A percentile compares a stretch with the other conserved stretches of the same genome.
phyloP scores from a whole-genome alignment of 192 early-diverging fungal genomes.

The Rhizoclosmatium globosum region DNA sequence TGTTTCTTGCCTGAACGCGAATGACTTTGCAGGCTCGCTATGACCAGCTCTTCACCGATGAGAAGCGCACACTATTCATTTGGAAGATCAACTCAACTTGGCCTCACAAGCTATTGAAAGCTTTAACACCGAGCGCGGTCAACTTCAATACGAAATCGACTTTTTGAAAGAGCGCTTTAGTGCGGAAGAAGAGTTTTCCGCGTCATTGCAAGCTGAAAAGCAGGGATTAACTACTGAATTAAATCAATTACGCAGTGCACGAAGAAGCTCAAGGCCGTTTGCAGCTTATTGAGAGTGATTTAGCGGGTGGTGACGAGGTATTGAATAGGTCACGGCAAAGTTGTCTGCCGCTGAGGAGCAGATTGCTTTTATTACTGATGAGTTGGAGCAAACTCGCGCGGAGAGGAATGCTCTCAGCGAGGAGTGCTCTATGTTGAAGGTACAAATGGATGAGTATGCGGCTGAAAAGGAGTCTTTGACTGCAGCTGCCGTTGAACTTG shows the following conservation, averaged over 20 bases:
- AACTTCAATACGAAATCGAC: constrained; percentile 34
- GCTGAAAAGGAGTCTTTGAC: neutral
- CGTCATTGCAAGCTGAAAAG: constrained; percentile 7
- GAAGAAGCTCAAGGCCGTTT: neutral
- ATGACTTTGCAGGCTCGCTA: constrained; percentile 4
- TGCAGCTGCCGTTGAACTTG: neutral
- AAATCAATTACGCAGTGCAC: neutral
- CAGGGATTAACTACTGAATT: neutral
- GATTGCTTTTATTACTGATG: neutral
- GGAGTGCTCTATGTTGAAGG: neutral
- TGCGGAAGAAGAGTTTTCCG: constrained; percentile 28
- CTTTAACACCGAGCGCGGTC: constrained; percentile 9
- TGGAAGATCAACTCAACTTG: constrained; percentile 26
- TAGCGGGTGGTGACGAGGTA: constrained; percentile 10
- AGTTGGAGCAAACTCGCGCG: neutral
- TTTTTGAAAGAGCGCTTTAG: constrained; percentile 33
- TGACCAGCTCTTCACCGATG: constrained; percentile 39
- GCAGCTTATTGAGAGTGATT: neutral
- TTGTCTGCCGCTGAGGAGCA: constrained; percentile 14
- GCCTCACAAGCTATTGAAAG: constrained; percentile 14
- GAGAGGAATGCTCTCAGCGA: neutral
- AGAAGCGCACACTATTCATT: constrained; percentile 36
- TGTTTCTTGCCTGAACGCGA: too few species aligned
- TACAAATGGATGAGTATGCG: constrained; percentile 2
- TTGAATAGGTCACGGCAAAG: constrained; percentile 28